phyloP scores from a whole-genome alignment of 192 early-diverging fungal genomes.

The Umbelopsis sp. region DNA sequence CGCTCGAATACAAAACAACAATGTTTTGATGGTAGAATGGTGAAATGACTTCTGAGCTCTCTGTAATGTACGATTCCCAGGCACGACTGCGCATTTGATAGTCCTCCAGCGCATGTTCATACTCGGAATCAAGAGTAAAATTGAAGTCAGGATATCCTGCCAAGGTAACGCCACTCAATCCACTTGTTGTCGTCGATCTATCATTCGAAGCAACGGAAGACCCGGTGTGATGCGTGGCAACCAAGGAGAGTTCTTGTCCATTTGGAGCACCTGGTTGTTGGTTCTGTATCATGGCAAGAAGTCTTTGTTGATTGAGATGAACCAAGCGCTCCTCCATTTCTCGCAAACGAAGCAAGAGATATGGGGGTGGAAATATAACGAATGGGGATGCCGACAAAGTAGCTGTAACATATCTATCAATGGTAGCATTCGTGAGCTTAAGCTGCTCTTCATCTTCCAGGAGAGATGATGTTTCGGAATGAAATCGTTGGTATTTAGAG shows the following conservation, averaged over 20 bases:
- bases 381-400: conserved; percentile 89
- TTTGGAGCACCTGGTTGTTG: background rate
- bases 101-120: conserved; percentile 48
- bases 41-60: conserved; percentile 60
- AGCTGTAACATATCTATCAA: conserved; percentile 63
- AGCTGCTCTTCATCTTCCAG: conserved; percentile 34
- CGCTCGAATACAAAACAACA: conserved; percentile 71
- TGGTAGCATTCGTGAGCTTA: conserved; percentile 22
- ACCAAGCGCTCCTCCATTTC: conserved; percentile 57
- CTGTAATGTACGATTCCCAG: conserved; percentile 57
- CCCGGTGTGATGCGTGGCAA: conserved; percentile 40
- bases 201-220: conserved; percentile 14
- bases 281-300: background rate
- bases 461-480: conserved; percentile 1
- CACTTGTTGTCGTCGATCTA: background rate
- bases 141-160: background rate
- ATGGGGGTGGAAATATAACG: conserved; percentile 86
- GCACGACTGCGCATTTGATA: conserved; percentile 46
- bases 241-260: conserved; percentile 25
- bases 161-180: background rate
- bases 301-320: conserved; percentile 36
- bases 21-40: conserved; percentile 81
- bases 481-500: background rate
- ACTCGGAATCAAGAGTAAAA: conserved; percentile 38
- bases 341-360: conserved; percentile 69